Conservation (phyloP, 1,284 basidiomycete genomes). For the Neonothopanus nambi region DNA sequence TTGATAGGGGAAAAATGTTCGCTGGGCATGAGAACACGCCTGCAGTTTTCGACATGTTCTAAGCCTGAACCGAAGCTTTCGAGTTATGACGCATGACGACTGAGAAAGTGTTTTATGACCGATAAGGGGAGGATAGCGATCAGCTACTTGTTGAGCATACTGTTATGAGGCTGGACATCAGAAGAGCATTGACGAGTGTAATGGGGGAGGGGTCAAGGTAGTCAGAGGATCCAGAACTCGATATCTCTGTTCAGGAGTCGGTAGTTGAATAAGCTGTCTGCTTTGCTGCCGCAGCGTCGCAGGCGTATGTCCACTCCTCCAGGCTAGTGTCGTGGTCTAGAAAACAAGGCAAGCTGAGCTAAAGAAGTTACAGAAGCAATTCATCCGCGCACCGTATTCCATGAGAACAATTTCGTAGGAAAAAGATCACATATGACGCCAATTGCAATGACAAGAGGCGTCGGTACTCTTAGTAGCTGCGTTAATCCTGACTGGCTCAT, state of each 20-base stretch:
- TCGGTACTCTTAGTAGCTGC: too few relatives aligned
- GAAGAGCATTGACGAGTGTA: too few relatives aligned
- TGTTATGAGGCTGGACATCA: conserved; percentile 81
- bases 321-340: conserved; percentile 42
- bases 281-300: conserved; percentile 52
- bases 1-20: conserved; percentile 95
- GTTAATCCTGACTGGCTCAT: too few relatives aligned
- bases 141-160: conserved; percentile 76
- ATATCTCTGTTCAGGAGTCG: conserved; percentile 76
- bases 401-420: conserved; percentile 55
- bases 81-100: conserved; percentile 72
- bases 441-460: conserved; percentile 59
- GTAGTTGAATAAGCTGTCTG: conserved; percentile 64
- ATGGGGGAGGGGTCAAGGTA: conserved; percentile 84
- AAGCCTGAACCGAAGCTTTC: conserved; percentile 45
- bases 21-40: conserved; percentile 47
- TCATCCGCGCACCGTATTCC: conserved; percentile 38
- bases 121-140: conserved; percentile 81
- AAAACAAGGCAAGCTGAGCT: background rate
- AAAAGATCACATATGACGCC: conserved; percentile 69
- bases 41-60: conserved; percentile 39
- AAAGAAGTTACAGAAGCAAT: conserved; percentile 5
- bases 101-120: conserved; percentile 68
- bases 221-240: conserved; percentile 88
- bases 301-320: too few relatives aligned